Conservation (phyloP, 225 moss, liverwort and hornwort species). For the Straminergon stramineum region DNA sequence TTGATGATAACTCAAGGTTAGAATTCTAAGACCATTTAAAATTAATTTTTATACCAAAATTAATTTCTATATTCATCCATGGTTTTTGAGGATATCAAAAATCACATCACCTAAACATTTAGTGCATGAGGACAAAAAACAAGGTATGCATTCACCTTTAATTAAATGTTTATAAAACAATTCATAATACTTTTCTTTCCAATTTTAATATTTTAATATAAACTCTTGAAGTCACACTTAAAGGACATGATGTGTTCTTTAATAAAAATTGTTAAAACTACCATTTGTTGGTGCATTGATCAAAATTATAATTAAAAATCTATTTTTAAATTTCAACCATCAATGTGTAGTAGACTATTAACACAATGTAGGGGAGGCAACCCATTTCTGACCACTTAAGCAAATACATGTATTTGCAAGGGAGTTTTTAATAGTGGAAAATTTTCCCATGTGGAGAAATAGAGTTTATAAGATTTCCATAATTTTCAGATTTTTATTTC, state of each 20-base stretch:
- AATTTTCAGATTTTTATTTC: no score
- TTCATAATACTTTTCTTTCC: no score
- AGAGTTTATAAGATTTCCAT: no score
- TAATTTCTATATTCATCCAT: background rate
- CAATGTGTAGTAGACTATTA: background rate
- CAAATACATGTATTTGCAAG: no score
- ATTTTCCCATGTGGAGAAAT: no score
- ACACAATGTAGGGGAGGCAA: no score
- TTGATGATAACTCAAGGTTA: background rate
- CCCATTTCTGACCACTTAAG: no score
- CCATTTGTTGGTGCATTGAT: background rate
- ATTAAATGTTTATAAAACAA: background rate
- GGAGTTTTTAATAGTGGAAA: no score
- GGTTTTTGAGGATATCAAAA: background rate
- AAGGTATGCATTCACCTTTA: background rate
- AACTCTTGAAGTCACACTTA: no score
- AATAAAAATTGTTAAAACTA: background rate
- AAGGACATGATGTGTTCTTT: fast-evolving
- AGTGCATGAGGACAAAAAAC: background rate
- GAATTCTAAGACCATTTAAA: background rate
- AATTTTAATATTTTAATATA: background rate
- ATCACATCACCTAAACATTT: background rate
- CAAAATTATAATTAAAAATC: background rate
- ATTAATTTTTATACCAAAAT: background rate
- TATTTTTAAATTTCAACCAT: no score